Evolutionary conservation across 768 basidiomycete genomes (phyloP), one percentile per base, ranked within the genome.

Genomic region (Coprinopsis sp.): DNA sequence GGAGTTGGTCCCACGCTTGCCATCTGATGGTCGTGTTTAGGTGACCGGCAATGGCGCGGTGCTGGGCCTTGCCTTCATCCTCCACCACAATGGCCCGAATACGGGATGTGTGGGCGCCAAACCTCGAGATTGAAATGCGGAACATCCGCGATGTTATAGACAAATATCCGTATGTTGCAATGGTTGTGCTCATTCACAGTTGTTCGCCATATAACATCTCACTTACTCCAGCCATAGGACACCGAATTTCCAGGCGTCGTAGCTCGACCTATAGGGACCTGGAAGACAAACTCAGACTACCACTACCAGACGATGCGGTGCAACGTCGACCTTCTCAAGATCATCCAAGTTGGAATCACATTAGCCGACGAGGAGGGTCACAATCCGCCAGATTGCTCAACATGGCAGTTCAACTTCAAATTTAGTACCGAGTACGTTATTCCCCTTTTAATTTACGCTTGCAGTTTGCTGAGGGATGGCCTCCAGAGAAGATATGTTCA

Each of bases 291-390:
- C 10, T 92, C 92, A 18, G 96, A 99, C 68, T 98, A 97, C 61
- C 95, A 98, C 67, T 99, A 97, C 67, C 96, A 99, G 67, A 99
- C 96, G 2, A 95, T 99, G 88, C 85, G 96, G 51, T 96, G 94
- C 71, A 99, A 99, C 67, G 96, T 98, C 58, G 96, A 99, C 76
- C 73, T 98, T 39, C 77, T 99, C 55, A 92, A 91, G 71, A 89
- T 98, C 68, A 97, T 99, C 41, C 96, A 99, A 70, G 82, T 98
- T 51, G 96, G 96, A 4, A 78, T 99, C 54, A 96, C 96, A 5
- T 72, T 99, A 23, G 86, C 90, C 31, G 92, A 98, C 64, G 92
- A 94, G 63, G 81, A 96, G 25, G 96, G 96, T 4, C 86, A 93
- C 60, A 82, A 84, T 47, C 91, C 94, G 10, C 82, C 82, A 55